These are phyloP conservation scores for Amphirosellinia nigrospora DNA, from an alignment of 495 filamentous ascomycete genomes.

Conservation along the genomic window DNA sequence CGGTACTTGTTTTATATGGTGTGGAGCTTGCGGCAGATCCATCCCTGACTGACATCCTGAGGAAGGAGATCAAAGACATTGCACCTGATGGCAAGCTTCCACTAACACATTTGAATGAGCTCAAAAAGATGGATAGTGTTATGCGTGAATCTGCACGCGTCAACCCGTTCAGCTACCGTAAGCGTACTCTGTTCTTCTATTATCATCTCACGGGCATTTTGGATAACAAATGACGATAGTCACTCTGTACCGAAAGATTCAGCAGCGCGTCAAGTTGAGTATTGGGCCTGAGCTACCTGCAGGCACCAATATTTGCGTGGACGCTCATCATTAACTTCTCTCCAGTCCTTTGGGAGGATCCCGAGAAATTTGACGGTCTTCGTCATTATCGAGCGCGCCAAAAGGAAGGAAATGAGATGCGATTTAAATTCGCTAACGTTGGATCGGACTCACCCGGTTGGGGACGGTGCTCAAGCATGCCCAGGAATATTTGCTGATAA, in stretches of 20 bases:
- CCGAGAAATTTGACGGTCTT: background rate
- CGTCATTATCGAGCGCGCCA: background rate
- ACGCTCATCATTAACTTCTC: background rate
- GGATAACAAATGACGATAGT: background rate
- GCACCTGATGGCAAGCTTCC: background rate
- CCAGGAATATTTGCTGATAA: background rate
- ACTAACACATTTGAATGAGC: background rate
- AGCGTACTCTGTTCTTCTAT: background rate
- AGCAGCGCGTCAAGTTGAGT: background rate
- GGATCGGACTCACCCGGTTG: background rate
- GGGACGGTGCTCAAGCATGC: background rate
- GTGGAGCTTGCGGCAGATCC: background rate
- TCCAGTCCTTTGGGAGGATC: background rate
- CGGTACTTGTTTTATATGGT: background rate
- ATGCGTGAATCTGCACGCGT: background rate
- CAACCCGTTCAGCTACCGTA: background rate
- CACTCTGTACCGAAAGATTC: background rate
- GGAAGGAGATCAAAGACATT: background rate
- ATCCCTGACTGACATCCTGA: background rate
- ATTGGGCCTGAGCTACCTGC: background rate
- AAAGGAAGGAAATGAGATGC: background rate
- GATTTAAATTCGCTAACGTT: background rate
- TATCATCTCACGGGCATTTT: background rate
- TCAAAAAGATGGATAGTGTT: constrained; percentile 1
- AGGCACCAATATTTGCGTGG: background rate